A percentile compares a stretch with the other conserved stretches of the same genome.
Evolutionary conservation across 495 filamentous ascomycete species (phyloP).

Genomic region (Hypomontagnella submonticulosa): DNA sequence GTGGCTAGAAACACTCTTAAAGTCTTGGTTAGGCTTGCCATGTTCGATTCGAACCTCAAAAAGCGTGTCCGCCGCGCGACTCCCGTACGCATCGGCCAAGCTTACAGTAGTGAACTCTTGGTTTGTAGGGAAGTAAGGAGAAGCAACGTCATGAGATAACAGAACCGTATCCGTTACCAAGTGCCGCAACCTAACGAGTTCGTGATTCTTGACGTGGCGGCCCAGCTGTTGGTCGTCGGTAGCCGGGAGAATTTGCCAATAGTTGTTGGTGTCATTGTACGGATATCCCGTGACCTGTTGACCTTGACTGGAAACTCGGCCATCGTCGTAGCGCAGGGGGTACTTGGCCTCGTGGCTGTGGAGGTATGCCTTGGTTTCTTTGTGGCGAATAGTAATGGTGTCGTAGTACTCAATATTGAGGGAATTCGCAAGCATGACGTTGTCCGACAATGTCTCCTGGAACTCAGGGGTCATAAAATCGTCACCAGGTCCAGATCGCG

Average conservation of each 20-base stretch:
- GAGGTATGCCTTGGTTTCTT: slow-evolving; percentile 95
- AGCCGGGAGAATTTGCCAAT: slow-evolving; percentile 91
- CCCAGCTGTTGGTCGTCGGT: slow-evolving; percentile 64
- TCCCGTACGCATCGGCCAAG: slow-evolving; percentile 75
- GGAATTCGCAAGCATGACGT: slow-evolving; percentile 86
- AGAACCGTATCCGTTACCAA: slow-evolving; percentile 87
- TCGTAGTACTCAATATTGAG: slow-evolving; percentile 91
- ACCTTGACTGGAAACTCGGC: slow-evolving; percentile 94
- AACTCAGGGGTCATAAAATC: slow-evolving; percentile 99
- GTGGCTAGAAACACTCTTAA: slow-evolving; percentile 87
- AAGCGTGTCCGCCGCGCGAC: slow-evolving; percentile 86
- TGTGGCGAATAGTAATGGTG: slow-evolving; percentile 86
- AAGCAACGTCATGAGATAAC: slow-evolving; percentile 97
- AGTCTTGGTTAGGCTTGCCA: slow-evolving; percentile 82
- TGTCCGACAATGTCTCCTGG: slow-evolving; percentile 95
- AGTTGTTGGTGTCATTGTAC: slow-evolving; percentile 98
- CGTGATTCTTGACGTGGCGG: slow-evolving; percentile 81
- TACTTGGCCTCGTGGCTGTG: slow-evolving; percentile 93
- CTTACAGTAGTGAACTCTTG: slow-evolving; percentile 95
- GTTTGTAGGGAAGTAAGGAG: slow-evolving; percentile 95
- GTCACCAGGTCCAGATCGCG: slow-evolving; percentile 90
- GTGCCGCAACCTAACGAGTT: slow-evolving; percentile 88
- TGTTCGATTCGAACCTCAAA: slow-evolving; percentile 94
- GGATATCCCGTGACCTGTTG: slow-evolving; percentile 99
- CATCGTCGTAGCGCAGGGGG: slow-evolving; percentile 95